Evolutionary conservation across 495 filamentous ascomycete genomes (phyloP).

Genomic region (Hypoxylon lienhwacheense): DNA sequence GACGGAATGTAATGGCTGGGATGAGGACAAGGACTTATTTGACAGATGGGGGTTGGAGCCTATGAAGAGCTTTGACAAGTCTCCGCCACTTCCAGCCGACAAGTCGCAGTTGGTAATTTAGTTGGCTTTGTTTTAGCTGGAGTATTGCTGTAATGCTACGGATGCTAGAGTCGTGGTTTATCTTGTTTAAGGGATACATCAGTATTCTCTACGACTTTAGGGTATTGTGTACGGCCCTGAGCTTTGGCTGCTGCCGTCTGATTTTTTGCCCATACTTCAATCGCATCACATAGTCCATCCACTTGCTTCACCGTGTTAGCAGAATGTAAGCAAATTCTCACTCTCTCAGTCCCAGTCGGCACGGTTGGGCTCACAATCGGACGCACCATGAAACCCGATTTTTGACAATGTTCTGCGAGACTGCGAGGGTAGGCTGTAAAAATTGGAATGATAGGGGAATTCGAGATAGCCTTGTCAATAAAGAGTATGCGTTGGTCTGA

Average conservation of each 20-base stretch:
- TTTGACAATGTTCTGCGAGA: slow-evolving; percentile 56
- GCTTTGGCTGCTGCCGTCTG: background rate
- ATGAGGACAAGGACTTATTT: slow-evolving; percentile 80
- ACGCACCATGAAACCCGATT: slow-evolving; percentile 53
- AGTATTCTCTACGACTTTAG: background rate
- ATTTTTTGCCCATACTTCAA: slow-evolving; percentile 47
- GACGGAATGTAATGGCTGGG: slow-evolving; percentile 84
- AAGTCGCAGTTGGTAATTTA: background rate
- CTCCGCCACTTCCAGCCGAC: slow-evolving; percentile 2
- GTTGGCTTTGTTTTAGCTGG: background rate
- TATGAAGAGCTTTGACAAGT: slow-evolving; percentile 48
- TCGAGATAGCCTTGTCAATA: slow-evolving; percentile 28
- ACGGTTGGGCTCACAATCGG: slow-evolving; percentile 60
- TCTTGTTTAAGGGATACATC: slow-evolving; percentile 8
- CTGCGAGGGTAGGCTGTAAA: slow-evolving; percentile 49
- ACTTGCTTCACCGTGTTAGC: slow-evolving; percentile 53
- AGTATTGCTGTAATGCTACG: slow-evolving; percentile 1
- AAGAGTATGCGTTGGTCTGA: slow-evolving; percentile 24
- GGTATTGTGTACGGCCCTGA: background rate
- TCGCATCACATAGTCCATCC: slow-evolving; percentile 42
- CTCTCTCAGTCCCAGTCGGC: slow-evolving; percentile 51
- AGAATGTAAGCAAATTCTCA: slow-evolving; percentile 59
- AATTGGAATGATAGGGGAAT: slow-evolving; percentile 48
- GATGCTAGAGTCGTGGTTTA: slow-evolving; percentile 15
- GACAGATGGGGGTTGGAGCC: slow-evolving; percentile 73